Conservation (phyloP, 441 rosid genomes). For the Hypseocharis bilobata region DNA sequence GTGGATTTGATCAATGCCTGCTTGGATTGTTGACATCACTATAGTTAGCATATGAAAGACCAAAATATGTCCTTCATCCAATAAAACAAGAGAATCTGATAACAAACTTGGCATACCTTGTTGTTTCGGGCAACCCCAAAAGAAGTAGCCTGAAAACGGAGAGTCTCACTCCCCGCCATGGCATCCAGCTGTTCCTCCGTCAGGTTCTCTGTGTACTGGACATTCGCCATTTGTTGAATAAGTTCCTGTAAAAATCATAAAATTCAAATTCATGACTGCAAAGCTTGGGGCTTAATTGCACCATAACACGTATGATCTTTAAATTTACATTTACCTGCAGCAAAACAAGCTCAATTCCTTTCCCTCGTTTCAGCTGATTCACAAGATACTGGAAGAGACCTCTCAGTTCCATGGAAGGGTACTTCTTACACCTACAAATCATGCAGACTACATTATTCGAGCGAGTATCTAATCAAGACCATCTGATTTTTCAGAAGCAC, state of each 20-base stretch:
- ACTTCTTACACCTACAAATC: constrained; percentile 81
- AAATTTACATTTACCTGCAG: constrained; percentile 56
- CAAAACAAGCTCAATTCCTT: constrained; percentile 95
- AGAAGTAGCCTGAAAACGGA: constrained; percentile 95
- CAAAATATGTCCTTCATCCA: constrained; percentile 2
- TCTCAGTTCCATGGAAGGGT: constrained; percentile 97
- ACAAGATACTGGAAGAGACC: constrained; percentile 99
- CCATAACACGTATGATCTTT: constrained; percentile 15
- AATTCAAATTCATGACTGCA: constrained; percentile 23
- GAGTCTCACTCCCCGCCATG: constrained; percentile 99
- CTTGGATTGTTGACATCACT: constrained; percentile 14
- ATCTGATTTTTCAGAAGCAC: constrained; percentile 6
- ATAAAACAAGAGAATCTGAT: constrained; percentile 10
- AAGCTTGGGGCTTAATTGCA: constrained; percentile 12
- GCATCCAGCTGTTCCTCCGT: constrained; percentile 99
- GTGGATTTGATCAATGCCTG: constrained; percentile 96
- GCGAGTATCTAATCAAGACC: background rate
- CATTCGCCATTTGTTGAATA: constrained; percentile 99
- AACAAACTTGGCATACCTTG: constrained; percentile 46
- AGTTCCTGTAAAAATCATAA: constrained; percentile 63
- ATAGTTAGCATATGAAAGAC: background rate
- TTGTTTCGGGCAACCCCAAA: constrained; percentile 87
- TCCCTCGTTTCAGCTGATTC: constrained; percentile 90
- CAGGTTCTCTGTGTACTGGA: constrained; percentile 92
- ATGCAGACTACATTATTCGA: background rate